A percentile compares a stretch with the other conserved stretches of the same genome.
Conservation (phyloP, 2,329 filamentous ascomycete genomes). For the Aspergillus chevalieri region DNA sequence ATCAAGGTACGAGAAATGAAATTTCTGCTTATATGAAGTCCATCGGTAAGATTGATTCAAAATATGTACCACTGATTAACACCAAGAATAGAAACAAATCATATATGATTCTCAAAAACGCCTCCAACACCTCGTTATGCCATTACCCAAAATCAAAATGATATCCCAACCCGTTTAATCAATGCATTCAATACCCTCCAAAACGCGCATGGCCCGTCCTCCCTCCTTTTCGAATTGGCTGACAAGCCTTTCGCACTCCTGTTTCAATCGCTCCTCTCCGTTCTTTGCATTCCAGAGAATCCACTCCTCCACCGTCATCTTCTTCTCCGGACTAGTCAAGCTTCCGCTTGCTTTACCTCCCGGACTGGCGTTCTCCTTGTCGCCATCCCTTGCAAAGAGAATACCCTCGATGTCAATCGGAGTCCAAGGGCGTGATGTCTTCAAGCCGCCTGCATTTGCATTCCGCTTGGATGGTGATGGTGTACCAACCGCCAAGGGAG, state of each 20-base stretch:
- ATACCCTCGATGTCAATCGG: constrained; percentile 70
- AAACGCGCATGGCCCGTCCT: constrained; percentile 64
- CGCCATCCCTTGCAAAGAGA: constrained; percentile 26
- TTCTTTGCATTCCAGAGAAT: constrained; percentile 72
- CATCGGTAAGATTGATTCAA: constrained; percentile 13
- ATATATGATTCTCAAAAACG: constrained; percentile 12
- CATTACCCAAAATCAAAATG: constrained; percentile 5
- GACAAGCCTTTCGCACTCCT: constrained; percentile 79
- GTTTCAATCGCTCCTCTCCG: constrained; percentile 71
- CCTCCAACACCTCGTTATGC: constrained; percentile 5
- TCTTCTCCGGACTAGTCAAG: constrained; percentile 69
- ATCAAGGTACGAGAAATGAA: background rate
- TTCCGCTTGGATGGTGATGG: constrained; percentile 60
- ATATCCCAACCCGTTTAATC: constrained; percentile 22
- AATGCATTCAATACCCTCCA: constrained; percentile 64
- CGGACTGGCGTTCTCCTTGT: constrained; percentile 46
- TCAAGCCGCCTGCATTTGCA: constrained; percentile 46
- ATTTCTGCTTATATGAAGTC: background rate
- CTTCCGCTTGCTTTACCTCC: constrained; percentile 52
- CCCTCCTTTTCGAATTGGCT: constrained; percentile 78
- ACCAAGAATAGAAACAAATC: constrained; percentile 4
- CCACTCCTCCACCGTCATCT: constrained; percentile 94
- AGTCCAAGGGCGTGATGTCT: constrained; percentile 59
- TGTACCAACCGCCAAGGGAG: constrained; percentile 40
- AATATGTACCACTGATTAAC: constrained; percentile 12